Base-by-base conservation (phyloP, 495 filamentous ascomycete species). In the Penicillium soppii region DNA sequence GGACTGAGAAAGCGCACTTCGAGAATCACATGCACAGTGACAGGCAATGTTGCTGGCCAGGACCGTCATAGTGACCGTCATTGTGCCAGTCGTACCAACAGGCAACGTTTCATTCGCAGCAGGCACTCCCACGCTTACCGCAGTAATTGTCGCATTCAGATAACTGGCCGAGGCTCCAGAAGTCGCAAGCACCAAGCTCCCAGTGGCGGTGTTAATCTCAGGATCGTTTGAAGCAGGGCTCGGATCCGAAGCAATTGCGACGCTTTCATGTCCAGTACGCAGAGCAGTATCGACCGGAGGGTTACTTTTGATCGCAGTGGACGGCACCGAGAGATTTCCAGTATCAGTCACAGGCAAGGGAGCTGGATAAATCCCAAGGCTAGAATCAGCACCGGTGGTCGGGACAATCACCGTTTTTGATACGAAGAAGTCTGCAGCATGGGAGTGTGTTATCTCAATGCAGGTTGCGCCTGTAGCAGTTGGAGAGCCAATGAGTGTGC, bases 11-110 rank as follows among this genome's bases (percentile, higher is more conserved):
- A 7, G 8, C 29, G 29, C 5, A 4, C 13, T 15, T 15, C 5
- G 17, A 30, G 30, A 47, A 22, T 47, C 29, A 33, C 44, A 47
- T 25, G 22, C 30, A 36, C 44, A 47, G 16, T 30, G 44, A 6
- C 44, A 47, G 10, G 8, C 10, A 7, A 32, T 3, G 10, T 32
- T 12, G 10, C 5, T 32, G 10, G 29, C 7, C 8, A 32, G 29
- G 3, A 22, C 6, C 20, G 37, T 23, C 37, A 40, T 19, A 13
- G 37, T 40, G 8, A 40, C 37, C 1, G 37, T 40, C 19, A 22
- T 19, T 1, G 37, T 40, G 20, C 37, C 19, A 22, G 21, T 40
- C 7, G 37, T 23, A 19, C 9, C 37, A 21, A 3, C 19, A 19
- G 15, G 7, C 20, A 9, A 21, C 16, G 17, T 15, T 21, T 9